These are phyloP conservation scores for Monosporozyma siamensis DNA, from an alignment of 805 yeast genomes.

Conservation along the genomic window DNA sequence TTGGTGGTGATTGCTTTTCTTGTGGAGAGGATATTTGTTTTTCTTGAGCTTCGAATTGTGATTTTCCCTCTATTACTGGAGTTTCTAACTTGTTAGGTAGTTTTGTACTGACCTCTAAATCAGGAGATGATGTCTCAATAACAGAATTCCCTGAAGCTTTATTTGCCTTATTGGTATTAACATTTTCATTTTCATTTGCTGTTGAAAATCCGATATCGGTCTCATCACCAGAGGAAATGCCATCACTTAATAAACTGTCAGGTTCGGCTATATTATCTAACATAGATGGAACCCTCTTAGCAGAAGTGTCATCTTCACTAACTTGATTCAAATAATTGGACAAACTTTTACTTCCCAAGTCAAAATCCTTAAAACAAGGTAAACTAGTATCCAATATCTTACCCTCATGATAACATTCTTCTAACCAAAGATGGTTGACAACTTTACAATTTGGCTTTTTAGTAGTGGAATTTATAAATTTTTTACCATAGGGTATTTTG, in stretches of 20 bases:
- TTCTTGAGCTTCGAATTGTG: no score
- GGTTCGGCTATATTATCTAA: not conserved
- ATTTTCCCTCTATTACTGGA: no score
- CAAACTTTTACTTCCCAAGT: conserved; percentile 12
- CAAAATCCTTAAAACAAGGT: conserved; percentile 4
- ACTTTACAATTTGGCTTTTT: conserved; percentile 45
- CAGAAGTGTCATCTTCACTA: not conserved
- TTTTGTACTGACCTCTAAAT: not conserved
- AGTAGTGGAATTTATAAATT: conserved; percentile 60
- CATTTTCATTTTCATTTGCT: conserved; percentile 8
- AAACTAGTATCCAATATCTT: conserved; percentile 3
- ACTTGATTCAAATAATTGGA: conserved; percentile 10
- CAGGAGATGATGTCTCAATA: not conserved
- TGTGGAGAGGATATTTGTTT: no score
- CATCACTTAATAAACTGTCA: not conserved
- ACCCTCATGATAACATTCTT: conserved; percentile 48
- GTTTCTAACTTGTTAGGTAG: no score
- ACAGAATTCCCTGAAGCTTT: not conserved
- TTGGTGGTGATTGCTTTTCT: not conserved
- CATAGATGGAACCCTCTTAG: not conserved
- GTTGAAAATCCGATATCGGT: not conserved
- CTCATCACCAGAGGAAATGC: not conserved
- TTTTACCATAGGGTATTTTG: conserved; percentile 59
- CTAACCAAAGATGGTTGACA: conserved; percentile 83
- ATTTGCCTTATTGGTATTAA: not conserved